Evolutionary conservation across 148 eudicot species (phyloP), one percentile per base, ranked within the genome.

Genomic region (Chenopodium suecicum): DNA sequence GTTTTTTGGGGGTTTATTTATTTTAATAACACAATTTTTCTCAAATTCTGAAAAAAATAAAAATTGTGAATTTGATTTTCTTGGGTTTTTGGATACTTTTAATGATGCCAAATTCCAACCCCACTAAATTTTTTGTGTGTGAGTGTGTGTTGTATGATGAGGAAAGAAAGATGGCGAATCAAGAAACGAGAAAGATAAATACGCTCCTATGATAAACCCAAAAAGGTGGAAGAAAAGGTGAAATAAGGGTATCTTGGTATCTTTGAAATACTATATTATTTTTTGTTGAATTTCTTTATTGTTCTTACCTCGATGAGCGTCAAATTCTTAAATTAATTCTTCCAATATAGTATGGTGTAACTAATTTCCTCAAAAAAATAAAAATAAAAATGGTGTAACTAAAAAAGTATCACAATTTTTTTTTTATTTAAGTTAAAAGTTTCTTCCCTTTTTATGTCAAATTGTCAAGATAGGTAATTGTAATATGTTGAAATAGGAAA

Each of bases 101-200:
- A 66, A 79, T 67, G 75, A 76, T 31, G 27, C 14, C 47, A 19
- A 58, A 41, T n/a, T 70, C n/a, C 46, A 78, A 27, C 72, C 16
- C 58, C 31, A 56, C 62, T 56, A 17, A 56, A 14, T 0, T 56
- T 56, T 56, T 17, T 56, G 62, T 41, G 73, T 4, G 9, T 17
- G 34, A 16, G 17, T 31, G 44, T 16, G 29, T 67, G n/a, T 29
- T 31, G 31, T 70, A 69, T 69, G 80, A 78, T 67, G 80, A 50
- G 72, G 62, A 70, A 78, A 52, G 64, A 68, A 58, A 78, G 73
- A 78, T 48, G 46, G 29, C 20, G 81, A 78, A 50, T 48, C 74
- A 78, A 78, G 62, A 71, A 67, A 66, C 56, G 16, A 62, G 80
- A 11, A 69, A 69, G 81, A 56, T 52, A 78, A 41, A 41, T 68